A percentile compares a stretch with the other conserved stretches of the same genome.
Evolutionary conservation across 768 basidiomycete genomes (phyloP).

Genomic region (Amanita rubescens): DNA sequence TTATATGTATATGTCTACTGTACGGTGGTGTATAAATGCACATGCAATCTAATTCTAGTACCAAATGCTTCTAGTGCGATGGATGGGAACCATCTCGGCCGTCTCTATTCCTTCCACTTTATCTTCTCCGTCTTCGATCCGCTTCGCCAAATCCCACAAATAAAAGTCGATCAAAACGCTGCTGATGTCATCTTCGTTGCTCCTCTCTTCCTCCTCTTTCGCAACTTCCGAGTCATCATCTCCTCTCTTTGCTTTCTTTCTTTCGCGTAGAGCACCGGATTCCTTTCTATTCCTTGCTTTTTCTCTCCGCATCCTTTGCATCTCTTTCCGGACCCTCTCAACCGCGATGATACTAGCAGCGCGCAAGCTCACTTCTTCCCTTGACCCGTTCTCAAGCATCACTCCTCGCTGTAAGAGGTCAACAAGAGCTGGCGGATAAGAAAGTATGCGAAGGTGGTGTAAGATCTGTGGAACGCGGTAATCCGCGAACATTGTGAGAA

Average conservation of each 20-base stretch:
- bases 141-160: constrained; percentile 83
- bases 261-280: no score
- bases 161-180: constrained; percentile 89
- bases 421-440: constrained; percentile 60
- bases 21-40: not conserved
- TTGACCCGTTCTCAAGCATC: constrained; percentile 45
- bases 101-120: constrained; percentile 52
- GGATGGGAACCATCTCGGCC: constrained; percentile 55
- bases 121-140: constrained; percentile 56
- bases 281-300: constrained; percentile 15
- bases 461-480: constrained; percentile 89
- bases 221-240: not conserved
- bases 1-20: not conserved
- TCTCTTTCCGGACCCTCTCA: constrained; percentile 60
- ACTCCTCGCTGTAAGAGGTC: constrained; percentile 37
- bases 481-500: constrained; percentile 92
- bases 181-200: constrained; percentile 34
- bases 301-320: constrained; percentile 30
- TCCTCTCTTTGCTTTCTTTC: not conserved
- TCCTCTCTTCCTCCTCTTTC: no score
- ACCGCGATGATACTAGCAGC: constrained; percentile 75
- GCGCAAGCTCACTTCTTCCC: constrained; percentile 74
- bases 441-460: constrained; percentile 71
- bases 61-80: constrained; percentile 82
- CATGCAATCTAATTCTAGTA: constrained; percentile 40